These are phyloP conservation scores for Stagonosporopsis tanaceti DNA, from an alignment of 2,329 filamentous ascomycete species.

Conservation along the genomic window DNA sequence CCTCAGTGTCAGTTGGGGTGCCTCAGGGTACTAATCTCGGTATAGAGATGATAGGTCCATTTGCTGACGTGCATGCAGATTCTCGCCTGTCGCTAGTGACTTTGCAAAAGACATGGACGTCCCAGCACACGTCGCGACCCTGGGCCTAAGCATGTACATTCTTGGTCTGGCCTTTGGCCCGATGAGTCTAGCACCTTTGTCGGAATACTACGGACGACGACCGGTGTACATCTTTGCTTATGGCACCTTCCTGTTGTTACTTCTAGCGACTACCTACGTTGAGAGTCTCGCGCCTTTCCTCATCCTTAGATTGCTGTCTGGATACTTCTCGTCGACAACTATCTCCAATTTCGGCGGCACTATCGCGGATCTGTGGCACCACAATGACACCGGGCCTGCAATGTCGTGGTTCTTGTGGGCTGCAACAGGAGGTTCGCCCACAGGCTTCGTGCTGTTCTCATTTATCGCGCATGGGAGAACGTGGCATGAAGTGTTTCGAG, in stretches of 20 bases:
- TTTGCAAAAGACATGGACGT: conserved; percentile 54
- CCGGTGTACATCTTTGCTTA: conserved; percentile 56
- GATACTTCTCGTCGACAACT: conserved; percentile 54
- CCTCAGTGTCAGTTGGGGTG: conserved; percentile 53
- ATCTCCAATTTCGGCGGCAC: conserved; percentile 54
- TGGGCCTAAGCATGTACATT: conserved; percentile 58
- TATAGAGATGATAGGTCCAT: neutral
- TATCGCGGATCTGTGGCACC: conserved; percentile 56
- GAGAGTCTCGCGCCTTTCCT: conserved; percentile 54
- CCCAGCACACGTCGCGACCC: conserved; percentile 51
- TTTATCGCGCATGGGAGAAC: conserved; percentile 54
- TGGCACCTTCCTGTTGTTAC: conserved; percentile 53
- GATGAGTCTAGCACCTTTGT: conserved; percentile 47
- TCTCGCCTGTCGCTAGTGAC: conserved; percentile 54
- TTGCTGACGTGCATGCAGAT: conserved; percentile 28
- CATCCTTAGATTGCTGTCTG: conserved; percentile 54
- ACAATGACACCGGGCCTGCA: conserved; percentile 53
- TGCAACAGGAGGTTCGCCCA: conserved; percentile 56
- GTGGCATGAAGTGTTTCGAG: conserved; percentile 57
- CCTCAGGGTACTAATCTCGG: conserved; percentile 47
- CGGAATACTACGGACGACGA: conserved; percentile 53
- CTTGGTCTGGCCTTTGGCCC: conserved; percentile 55
- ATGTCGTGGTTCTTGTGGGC: conserved; percentile 58
- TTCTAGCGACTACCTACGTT: conserved; percentile 55
- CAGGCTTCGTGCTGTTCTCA: conserved; percentile 57